These are phyloP conservation scores for Xerocomus potaroensis DNA, from an alignment of 768 basidiomycete genomes.

Conservation along the genomic window DNA sequence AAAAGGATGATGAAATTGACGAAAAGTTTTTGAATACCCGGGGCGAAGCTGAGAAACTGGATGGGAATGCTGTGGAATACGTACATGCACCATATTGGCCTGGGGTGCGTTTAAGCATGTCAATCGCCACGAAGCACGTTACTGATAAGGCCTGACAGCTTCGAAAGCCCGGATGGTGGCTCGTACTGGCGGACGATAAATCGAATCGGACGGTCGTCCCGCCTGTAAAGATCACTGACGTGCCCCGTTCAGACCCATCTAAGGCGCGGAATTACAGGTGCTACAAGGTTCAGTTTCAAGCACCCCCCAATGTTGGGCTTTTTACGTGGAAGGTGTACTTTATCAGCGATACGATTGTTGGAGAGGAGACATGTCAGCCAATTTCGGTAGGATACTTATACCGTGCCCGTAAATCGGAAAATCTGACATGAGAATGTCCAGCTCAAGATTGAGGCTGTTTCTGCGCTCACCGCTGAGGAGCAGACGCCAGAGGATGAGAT, in stretches of 20 bases:
- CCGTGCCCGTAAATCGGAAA: neutral
- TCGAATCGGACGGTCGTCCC: conserved; percentile 82
- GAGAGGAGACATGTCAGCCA: conserved; percentile 67
- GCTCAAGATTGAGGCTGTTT: conserved; percentile 81
- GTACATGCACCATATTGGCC: conserved; percentile 97
- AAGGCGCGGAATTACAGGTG: conserved; percentile 62
- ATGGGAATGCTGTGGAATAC: conserved; percentile 43
- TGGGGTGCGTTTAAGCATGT: conserved; percentile 46
- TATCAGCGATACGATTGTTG: conserved; percentile 85
- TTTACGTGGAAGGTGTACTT: conserved; percentile 89
- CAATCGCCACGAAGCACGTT: neutral
- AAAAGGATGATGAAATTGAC: conserved; percentile 57
- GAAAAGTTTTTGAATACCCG: conserved; percentile 64
- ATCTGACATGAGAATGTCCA: conserved; percentile 27
- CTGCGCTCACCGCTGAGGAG: conserved; percentile 53
- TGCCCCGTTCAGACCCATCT: conserved; percentile 57
- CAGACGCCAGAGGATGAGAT: conserved; percentile 83
- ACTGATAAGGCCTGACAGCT: conserved; percentile 40
- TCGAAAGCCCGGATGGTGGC: conserved; percentile 91
- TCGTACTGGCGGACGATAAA: conserved; percentile 85
- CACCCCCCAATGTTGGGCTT: conserved; percentile 75
- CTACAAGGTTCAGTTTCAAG: conserved; percentile 94
- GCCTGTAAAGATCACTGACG: conserved; percentile 74
- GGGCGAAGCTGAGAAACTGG: conserved; percentile 59
- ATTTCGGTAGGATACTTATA: conserved; percentile 56